These are phyloP conservation scores for Pogostemon cablin DNA, from an alignment of 257 asterid genomes.

Conservation along the genomic window DNA sequence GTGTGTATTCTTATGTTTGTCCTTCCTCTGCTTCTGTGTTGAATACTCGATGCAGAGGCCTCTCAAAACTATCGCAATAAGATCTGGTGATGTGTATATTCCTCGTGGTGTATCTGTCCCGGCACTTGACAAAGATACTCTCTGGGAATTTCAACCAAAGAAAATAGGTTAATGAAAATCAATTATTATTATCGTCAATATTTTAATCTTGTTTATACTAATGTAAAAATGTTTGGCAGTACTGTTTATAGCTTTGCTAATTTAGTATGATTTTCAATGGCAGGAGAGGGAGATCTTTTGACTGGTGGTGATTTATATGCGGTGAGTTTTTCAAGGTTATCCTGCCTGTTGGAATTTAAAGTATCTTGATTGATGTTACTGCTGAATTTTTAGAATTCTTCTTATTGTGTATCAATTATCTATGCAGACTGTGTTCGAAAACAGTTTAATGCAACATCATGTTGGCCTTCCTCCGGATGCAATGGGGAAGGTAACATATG, in stretches of 20 bases:
- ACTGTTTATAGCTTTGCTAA: constrained; percentile 15
- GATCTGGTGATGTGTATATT: constrained; percentile 97
- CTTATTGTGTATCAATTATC: constrained; percentile 26
- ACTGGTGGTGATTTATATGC: constrained; percentile 97
- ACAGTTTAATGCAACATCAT: constrained; percentile 83
- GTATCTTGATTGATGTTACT: constrained; percentile 19
- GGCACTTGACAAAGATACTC: constrained; percentile 90
- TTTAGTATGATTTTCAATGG: constrained; percentile 29
- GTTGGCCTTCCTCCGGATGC: constrained; percentile 97
- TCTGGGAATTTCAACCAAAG: constrained; percentile 96
- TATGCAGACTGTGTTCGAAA: constrained; percentile 82
- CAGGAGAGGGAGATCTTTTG: constrained; percentile 95
- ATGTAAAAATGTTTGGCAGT: constrained; percentile 20
- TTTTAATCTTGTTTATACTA: neutral
- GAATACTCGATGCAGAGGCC: constrained; percentile 75
- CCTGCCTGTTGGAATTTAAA: constrained; percentile 19
- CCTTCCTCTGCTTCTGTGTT: constrained; percentile 28
- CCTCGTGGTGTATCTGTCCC: constrained; percentile 99
- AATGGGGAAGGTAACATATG: constrained; percentile 90
- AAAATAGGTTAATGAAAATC: constrained; percentile 63
- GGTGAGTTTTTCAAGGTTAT: constrained; percentile 54
- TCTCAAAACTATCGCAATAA: constrained; percentile 88
- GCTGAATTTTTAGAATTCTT: constrained; percentile 6
- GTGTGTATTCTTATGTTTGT: constrained; percentile 16
- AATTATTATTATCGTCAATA: neutral